A percentile compares a stretch with the other conserved stretches of the same genome.
phyloP scores from a whole-genome alignment of 768 basidiomycete species.

The Boletus subparvulus region DNA sequence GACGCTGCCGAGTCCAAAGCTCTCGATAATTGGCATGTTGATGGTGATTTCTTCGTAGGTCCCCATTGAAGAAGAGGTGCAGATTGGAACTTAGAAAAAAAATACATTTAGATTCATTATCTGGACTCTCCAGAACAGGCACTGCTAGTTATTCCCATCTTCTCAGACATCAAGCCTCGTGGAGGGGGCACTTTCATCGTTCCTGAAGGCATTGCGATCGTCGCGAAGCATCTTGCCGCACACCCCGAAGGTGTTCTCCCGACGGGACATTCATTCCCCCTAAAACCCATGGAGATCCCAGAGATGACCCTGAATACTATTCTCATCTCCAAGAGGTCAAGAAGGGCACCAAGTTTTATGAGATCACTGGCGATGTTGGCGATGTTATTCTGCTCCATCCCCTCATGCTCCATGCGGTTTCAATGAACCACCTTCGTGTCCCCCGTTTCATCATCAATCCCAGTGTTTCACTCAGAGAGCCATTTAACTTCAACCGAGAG shows the following conservation, averaged over 20 bases:
- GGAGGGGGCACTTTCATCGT: background rate
- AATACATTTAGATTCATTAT: background rate
- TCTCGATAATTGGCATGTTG: background rate
- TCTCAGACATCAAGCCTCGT: background rate
- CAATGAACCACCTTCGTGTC: background rate
- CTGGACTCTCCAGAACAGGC: background rate
- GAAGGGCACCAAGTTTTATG: background rate
- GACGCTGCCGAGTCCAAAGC: background rate
- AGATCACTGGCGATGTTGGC: background rate
- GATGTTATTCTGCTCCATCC: background rate
- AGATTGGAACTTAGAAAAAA: no score
- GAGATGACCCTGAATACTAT: background rate
- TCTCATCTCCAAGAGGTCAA: constrained; percentile 3
- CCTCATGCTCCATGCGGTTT: background rate
- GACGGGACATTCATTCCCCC: background rate
- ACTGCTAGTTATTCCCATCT: background rate
- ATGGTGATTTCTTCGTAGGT: background rate
- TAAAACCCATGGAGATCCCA: background rate
- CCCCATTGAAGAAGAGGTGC: background rate
- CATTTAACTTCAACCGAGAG: background rate
- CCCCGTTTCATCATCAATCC: constrained; percentile 1
- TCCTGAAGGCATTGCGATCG: background rate
- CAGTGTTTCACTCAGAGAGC: background rate
- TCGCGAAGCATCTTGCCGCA: background rate
- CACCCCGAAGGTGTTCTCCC: background rate